Percentiles rank a stretch among this genome's conserved stretches.
phyloP scores from a whole-genome alignment of 2,329 filamentous ascomycete species.

The Colletotrichum lini region DNA sequence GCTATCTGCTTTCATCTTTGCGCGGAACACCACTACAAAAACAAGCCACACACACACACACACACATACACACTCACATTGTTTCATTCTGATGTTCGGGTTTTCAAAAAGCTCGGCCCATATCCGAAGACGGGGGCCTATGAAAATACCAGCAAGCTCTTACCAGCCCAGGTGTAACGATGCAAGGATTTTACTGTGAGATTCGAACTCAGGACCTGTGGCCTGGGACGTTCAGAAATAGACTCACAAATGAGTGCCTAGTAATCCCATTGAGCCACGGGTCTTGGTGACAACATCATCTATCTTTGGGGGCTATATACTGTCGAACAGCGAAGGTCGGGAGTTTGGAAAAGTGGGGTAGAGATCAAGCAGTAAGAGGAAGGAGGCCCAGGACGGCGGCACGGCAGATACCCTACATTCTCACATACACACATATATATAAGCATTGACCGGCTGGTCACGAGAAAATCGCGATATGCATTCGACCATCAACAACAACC shows the following conservation, averaged over 20 bases:
- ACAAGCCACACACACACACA: too few relatives aligned
- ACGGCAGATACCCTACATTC: too few relatives aligned
- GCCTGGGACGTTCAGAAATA: background rate
- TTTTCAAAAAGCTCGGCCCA: background rate
- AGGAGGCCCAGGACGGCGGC: background rate
- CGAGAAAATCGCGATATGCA: background rate
- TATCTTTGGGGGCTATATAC: background rate
- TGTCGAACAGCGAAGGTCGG: too few relatives aligned
- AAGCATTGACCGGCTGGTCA: background rate
- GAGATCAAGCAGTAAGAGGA: background rate
- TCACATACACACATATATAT: too few relatives aligned
- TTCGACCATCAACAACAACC: background rate
- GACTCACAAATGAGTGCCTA: background rate
- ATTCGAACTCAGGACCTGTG: background rate
- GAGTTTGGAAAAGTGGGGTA: background rate
- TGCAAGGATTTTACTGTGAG: background rate
- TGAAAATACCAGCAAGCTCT: background rate
- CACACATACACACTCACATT: too few relatives aligned
- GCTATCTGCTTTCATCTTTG: too few relatives aligned
- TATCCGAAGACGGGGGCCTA: background rate
- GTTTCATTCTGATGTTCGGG: too few relatives aligned
- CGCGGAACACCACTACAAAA: too few relatives aligned
- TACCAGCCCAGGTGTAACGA: slow-evolving; percentile 8
- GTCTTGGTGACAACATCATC: background rate
- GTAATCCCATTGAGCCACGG: background rate